phyloP scores from a whole-genome alignment of 129 eudicot species.

The Helianthus tuberosus region DNA sequence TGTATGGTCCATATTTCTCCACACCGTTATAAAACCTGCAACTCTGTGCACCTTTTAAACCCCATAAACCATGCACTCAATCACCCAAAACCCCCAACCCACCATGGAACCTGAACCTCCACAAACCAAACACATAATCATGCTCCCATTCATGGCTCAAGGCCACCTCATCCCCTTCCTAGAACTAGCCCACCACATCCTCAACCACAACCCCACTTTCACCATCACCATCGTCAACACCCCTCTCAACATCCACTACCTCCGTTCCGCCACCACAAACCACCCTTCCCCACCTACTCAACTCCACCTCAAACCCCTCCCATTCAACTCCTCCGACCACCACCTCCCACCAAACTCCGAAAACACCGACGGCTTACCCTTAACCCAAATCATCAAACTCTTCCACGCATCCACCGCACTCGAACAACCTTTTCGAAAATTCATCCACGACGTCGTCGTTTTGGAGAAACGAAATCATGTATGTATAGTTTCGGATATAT shows the following conservation, averaged over 20 bases:
- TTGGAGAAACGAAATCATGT: constrained; percentile 36
- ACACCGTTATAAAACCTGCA: too few species aligned
- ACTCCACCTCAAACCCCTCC: constrained; percentile 44
- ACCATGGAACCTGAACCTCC: constrained; percentile 18
- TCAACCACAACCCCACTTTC: constrained; percentile 29
- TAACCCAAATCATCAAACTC: constrained; percentile 40
- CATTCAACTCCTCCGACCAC: constrained; percentile 51
- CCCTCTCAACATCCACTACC: constrained; percentile 55
- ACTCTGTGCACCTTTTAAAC: too few species aligned
- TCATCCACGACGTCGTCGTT: constrained; percentile 28
- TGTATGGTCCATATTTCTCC: too few species aligned
- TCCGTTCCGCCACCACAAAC: constrained; percentile 40
- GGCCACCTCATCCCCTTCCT: constrained; percentile 68
- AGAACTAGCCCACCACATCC: constrained; percentile 47
- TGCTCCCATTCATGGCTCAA: constrained; percentile 65
- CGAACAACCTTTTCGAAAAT: constrained; percentile 31
- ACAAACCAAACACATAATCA: constrained; percentile 37
- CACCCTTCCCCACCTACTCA: constrained; percentile 16
- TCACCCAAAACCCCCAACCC: neutral
- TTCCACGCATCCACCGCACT: constrained; percentile 52
- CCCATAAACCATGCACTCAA: too few species aligned
- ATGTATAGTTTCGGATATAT: constrained; percentile 68
- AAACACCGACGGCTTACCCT: constrained; percentile 60
- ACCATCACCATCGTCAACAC: constrained; percentile 54
- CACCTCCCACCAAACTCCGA: constrained; percentile 65